Evolutionary conservation across 2,329 filamentous ascomycete species (phyloP).

Genomic region (Metarhizium humberi): DNA sequence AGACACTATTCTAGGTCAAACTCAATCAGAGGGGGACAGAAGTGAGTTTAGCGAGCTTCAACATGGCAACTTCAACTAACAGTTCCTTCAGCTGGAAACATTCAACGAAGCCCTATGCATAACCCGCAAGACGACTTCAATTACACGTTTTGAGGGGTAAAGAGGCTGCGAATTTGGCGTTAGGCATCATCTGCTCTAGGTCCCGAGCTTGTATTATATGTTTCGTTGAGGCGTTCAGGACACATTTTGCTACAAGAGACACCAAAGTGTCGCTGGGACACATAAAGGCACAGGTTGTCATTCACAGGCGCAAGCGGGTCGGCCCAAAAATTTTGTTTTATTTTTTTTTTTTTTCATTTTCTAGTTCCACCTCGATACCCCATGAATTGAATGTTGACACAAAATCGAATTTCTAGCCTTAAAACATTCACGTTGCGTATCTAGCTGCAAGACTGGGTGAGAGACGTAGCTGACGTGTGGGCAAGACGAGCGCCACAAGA

Average conservation of each 20-base stretch:
- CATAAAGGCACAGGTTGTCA: background rate
- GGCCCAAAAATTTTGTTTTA: background rate
- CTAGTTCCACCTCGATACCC: background rate
- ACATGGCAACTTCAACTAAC: background rate
- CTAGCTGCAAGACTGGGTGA: too few species aligned
- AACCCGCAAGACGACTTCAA: conserved; percentile 1
- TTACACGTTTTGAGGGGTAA: background rate
- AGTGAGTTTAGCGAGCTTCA: conserved; percentile 4
- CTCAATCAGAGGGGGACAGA: conserved; percentile 10
- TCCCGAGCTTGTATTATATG: background rate
- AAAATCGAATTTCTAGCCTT: background rate
- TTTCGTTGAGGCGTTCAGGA: background rate
- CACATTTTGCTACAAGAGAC: background rate
- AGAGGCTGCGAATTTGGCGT: background rate
- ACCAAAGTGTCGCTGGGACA: background rate
- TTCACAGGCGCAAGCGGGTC: background rate
- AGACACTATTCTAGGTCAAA: conserved; percentile 11
- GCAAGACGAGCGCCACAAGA: too few species aligned
- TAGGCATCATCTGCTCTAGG: background rate
- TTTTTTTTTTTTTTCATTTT: background rate
- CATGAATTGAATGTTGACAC: background rate
- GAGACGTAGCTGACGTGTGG: too few species aligned
- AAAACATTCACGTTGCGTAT: background rate
- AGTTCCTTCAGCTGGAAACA: background rate
- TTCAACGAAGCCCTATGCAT: background rate